phyloP scores from a whole-genome alignment of 495 filamentous ascomycete species.

The Mytilinidion resinicola region DNA sequence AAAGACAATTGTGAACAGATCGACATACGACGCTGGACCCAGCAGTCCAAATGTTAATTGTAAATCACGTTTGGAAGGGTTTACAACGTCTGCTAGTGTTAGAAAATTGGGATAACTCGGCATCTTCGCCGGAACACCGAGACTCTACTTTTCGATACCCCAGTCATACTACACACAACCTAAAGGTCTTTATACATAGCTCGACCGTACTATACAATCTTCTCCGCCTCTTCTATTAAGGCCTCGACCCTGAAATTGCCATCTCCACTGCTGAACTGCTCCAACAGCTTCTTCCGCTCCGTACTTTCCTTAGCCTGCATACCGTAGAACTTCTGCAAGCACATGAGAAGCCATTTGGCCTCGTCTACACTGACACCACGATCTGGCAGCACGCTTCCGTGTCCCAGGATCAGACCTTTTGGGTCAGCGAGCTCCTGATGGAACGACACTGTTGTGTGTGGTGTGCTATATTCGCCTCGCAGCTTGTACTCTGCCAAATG shows the following conservation, averaged over 20 bases:
- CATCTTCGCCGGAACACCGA: too few species aligned
- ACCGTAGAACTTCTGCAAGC: slow-evolving; percentile 91
- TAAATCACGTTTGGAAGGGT: too few species aligned
- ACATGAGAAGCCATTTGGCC: slow-evolving; percentile 84
- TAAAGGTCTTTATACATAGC: too few species aligned
- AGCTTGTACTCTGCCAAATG: slow-evolving; percentile 86
- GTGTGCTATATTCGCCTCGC: slow-evolving; percentile 77
- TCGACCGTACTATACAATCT: slow-evolving; percentile 37
- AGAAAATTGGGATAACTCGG: too few species aligned
- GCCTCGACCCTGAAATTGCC: slow-evolving; percentile 71
- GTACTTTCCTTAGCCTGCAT: slow-evolving; percentile 43
- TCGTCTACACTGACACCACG: slow-evolving; percentile 72
- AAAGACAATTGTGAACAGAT: too few species aligned
- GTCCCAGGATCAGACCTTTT: slow-evolving; percentile 75
- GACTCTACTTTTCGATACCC: too few species aligned
- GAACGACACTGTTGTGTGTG: slow-evolving; percentile 90
- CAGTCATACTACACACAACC: too few species aligned
- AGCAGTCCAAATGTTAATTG: too few species aligned
- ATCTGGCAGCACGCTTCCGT: slow-evolving; percentile 70
- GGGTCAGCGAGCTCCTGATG: slow-evolving; percentile 68
- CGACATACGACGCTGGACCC: too few species aligned
- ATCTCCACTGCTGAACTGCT: slow-evolving; percentile 76
- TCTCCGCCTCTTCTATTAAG: slow-evolving; percentile 80
- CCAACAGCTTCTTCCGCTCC: slow-evolving; percentile 58
- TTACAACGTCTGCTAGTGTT: too few species aligned